Evolutionary conservation across 1,139 yeast species (phyloP).

Genomic region (Sugiyamaella sp.): DNA sequence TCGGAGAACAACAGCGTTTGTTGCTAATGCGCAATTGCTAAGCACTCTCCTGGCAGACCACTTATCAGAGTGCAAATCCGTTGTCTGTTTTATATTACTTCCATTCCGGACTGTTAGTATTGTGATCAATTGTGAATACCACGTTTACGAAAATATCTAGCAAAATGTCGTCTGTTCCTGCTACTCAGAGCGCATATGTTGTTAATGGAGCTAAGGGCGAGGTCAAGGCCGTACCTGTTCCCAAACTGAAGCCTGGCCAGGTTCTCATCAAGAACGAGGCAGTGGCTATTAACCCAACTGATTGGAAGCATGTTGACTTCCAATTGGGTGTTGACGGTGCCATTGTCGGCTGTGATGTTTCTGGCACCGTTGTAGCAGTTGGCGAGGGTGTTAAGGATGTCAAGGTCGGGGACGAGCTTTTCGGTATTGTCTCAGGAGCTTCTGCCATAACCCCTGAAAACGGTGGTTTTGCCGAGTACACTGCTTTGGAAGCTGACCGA

Average conservation of each 20-base stretch:
- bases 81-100: no score
- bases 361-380: constrained; percentile 61
- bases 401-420: constrained; percentile 57
- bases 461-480: constrained; percentile 67
- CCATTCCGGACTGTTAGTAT: neutral
- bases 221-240: constrained; percentile 21
- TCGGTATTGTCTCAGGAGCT: constrained; percentile 56
- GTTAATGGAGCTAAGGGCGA: constrained; percentile 19
- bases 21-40: neutral
- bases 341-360: constrained; percentile 45
- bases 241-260: constrained; percentile 42
- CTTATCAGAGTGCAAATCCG: no score
- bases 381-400: constrained; percentile 58
- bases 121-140: neutral
- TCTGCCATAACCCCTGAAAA: constrained; percentile 43
- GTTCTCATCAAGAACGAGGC: constrained; percentile 60
- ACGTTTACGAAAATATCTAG: neutral
- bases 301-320: constrained; percentile 62
- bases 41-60: neutral
- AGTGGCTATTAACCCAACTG: constrained; percentile 72
- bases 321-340: constrained; percentile 49
- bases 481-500: constrained; percentile 31
- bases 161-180: neutral
- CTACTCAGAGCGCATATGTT: constrained; percentile 25
- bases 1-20: constrained; percentile 1